Conservation (phyloP, 2,329 filamentous ascomycete genomes). For the Penicillium verrucosum region DNA sequence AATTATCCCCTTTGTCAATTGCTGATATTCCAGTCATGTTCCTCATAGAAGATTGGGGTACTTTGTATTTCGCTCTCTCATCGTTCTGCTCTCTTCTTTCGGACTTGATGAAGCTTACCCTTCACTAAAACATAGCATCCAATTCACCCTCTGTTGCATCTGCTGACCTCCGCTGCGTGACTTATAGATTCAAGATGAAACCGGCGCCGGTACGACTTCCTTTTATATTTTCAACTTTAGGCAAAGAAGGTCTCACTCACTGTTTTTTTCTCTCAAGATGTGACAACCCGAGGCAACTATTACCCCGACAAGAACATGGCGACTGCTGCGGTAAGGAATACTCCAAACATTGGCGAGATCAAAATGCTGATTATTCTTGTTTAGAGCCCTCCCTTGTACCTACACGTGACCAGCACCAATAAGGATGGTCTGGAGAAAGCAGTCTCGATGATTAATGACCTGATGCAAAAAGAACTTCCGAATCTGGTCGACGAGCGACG, state of each 20-base stretch:
- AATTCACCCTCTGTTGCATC: slow-evolving; percentile 69
- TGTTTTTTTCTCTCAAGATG: slow-evolving; percentile 67
- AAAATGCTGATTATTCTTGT: neutral
- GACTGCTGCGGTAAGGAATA: slow-evolving; percentile 72
- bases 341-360: neutral
- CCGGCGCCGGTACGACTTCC: slow-evolving; percentile 92
- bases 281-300: slow-evolving; percentile 95
- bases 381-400: slow-evolving; percentile 87
- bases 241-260: slow-evolving; percentile 57
- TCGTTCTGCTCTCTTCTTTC: slow-evolving; percentile 37
- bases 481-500: slow-evolving; percentile 92
- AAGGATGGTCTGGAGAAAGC: slow-evolving; percentile 91
- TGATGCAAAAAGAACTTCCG: slow-evolving; percentile 94
- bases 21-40: slow-evolving; percentile 60
- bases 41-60: slow-evolving; percentile 34
- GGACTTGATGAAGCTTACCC: slow-evolving; percentile 67
- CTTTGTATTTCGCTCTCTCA: slow-evolving; percentile 31
- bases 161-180: slow-evolving; percentile 89
- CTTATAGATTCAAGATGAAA: slow-evolving; percentile 99
- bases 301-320: slow-evolving; percentile 98
- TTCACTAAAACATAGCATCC: slow-evolving; percentile 58
- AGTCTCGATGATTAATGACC: slow-evolving; percentile 81
- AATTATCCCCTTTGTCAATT: slow-evolving; percentile 72
- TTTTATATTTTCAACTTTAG: slow-evolving; percentile 43
- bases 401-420: slow-evolving; percentile 89